Base-by-base conservation (phyloP, 2,329 filamentous ascomycete species). In the Calycina herbarum region DNA sequence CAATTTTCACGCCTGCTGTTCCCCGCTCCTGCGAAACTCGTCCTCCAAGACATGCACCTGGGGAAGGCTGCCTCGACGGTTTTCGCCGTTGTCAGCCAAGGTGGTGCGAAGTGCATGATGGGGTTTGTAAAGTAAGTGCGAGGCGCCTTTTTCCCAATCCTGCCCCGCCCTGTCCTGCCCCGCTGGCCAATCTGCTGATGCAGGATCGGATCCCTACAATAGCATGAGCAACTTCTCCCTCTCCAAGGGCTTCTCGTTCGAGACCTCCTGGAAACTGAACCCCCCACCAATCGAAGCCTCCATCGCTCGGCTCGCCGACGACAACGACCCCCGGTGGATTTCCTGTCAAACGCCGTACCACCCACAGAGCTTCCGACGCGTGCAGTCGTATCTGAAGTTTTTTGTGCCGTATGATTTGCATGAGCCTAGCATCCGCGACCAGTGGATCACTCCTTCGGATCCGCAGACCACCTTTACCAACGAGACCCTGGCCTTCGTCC, bases 361-460 rank as follows among this genome's bases (percentile, higher is more conserved):
- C 31, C 45, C 60, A 56, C 40, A 62, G 15, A 57, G 60, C 27
- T 62, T 62, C 29, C 60, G 45, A 35, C 45, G 45, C n/a, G 60
- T 56, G 11, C 60, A 62, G 17, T 56, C 60, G 29, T 62, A 62
- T 35, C 11, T 62, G 24, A 62, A 56, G 45, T 62, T 56, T 17
- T 62, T 54, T 35, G 45, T 62, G n/a, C 60, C 60, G 29, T 35
- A 35, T 38, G 31, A 62, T 15, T 27, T 62, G 42, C 45, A 62
- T 17, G 24, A 62, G 6, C 31, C 45, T n/a, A 54, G 35, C 5
- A 62, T 57, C 31, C 31, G 60, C 13, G 60, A 56, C 54, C 45
- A 62, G 17, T 62, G 60, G 60, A 8, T 62, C 2, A 62, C 60
- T 6, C 60, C 60, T 29, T 13, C 60, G 24, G 60, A 62, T 38